Percentiles rank a stretch among this genome's conserved stretches.
Conservation (phyloP, 441 rosid genomes). For the Eutrema salsugineum region DNA sequence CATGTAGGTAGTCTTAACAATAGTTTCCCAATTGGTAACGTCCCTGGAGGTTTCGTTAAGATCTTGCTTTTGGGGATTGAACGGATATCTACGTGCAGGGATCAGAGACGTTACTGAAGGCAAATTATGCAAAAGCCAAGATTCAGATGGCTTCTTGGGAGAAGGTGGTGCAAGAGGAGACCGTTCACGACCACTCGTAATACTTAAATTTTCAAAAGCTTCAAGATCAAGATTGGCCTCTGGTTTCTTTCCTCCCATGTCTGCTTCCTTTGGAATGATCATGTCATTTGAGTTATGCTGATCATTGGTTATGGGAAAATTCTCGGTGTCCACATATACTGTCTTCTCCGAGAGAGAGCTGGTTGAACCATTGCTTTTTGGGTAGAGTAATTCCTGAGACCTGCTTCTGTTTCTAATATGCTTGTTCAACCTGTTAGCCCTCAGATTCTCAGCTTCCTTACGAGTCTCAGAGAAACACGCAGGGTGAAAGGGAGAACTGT, state of each 20-base stretch:
- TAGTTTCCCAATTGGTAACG: slow-evolving; percentile 84
- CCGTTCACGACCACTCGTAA: slow-evolving; percentile 10
- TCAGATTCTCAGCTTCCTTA: slow-evolving; percentile 51
- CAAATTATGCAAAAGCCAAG: slow-evolving; percentile 85
- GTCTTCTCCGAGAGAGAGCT: slow-evolving; percentile 69
- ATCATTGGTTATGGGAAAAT: background rate
- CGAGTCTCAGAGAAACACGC: slow-evolving; percentile 49
- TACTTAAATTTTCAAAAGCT: slow-evolving; percentile 28
- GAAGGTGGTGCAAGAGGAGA: slow-evolving; percentile 56
- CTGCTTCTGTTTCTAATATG: slow-evolving; percentile 39
- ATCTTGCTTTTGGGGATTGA: slow-evolving; percentile 36
- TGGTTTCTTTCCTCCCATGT: background rate
- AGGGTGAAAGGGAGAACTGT: slow-evolving; percentile 50
- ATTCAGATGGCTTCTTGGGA: slow-evolving; percentile 83
- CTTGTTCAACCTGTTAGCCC: slow-evolving; percentile 38
- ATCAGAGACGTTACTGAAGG: slow-evolving; percentile 52
- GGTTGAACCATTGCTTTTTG: slow-evolving; percentile 22
- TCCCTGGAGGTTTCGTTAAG: slow-evolving; percentile 14
- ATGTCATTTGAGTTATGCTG: slow-evolving; percentile 13
- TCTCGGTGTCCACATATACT: slow-evolving; percentile 31
- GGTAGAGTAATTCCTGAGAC: slow-evolving; percentile 50
- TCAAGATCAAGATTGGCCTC: slow-evolving; percentile 25
- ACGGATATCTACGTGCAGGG: slow-evolving; percentile 34
- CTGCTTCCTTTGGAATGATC: slow-evolving; percentile 14
- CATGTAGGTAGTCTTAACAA: slow-evolving; percentile 53